Percentiles rank a stretch among this genome's conserved stretches.
phyloP scores from a whole-genome alignment of 768 basidiomycete species.

The Rhizopogon vulgaris region DNA sequence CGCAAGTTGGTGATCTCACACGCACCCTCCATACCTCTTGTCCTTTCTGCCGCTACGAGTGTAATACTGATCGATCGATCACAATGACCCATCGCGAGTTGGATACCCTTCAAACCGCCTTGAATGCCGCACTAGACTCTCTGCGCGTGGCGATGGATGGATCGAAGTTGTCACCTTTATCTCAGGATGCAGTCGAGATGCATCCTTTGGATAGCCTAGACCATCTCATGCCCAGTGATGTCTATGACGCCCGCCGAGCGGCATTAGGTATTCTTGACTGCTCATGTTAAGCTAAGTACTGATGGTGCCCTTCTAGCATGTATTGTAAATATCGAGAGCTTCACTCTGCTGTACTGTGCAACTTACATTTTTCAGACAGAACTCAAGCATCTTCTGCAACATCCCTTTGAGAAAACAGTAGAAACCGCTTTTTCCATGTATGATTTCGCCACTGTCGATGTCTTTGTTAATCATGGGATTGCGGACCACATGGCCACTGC shows the following conservation, averaged over 20 bases:
- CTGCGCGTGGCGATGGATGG: neutral
- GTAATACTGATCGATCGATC: too few relatives aligned
- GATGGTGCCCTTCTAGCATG: neutral
- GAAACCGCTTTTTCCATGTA: conserved; percentile 10
- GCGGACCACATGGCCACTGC: conserved; percentile 10
- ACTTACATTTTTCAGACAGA: neutral
- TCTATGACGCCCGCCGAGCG: neutral
- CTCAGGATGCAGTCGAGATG: neutral
- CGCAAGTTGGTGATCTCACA: too few relatives aligned
- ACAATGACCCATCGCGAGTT: too few relatives aligned
- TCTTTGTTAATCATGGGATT: conserved; percentile 12
- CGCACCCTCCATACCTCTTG: too few relatives aligned
- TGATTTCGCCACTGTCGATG: conserved; percentile 10
- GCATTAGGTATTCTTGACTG: neutral
- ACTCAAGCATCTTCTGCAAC: conserved; percentile 1
- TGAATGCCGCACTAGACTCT: neutral
- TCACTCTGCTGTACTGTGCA: neutral
- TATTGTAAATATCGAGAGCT: neutral
- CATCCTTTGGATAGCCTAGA: neutral
- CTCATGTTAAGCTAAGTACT: neutral
- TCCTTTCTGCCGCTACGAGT: too few relatives aligned
- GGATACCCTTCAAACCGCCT: neutral
- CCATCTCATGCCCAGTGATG: neutral
- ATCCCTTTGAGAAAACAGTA: neutral
- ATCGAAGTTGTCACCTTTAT: neutral